These are phyloP conservation scores for Sicyos edulis DNA, from an alignment of 306 rosid species.

Conservation along the genomic window DNA sequence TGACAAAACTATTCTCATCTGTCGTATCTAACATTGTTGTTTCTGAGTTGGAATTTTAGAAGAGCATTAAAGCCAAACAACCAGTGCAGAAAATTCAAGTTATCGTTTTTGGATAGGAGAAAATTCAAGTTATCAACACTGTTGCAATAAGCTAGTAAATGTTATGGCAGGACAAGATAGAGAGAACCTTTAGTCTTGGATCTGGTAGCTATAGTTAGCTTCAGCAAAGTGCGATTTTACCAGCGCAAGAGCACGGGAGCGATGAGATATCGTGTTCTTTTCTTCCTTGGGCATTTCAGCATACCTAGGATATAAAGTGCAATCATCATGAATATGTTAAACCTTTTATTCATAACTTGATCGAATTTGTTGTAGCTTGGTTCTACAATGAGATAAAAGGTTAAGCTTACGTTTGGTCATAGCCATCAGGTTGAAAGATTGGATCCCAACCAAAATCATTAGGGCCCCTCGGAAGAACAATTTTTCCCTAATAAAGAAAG, in stretches of 20 bases:
- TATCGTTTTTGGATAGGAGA: no score
- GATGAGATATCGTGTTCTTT: constrained; percentile 89
- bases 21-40: not conserved
- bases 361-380: not conserved
- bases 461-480: constrained; percentile 84
- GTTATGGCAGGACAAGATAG: constrained; percentile 1
- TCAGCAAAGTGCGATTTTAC: constrained; percentile 89
- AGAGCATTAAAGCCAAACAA: not conserved
- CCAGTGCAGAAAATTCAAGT: not conserved
- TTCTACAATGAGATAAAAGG: not conserved
- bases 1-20: not conserved
- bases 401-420: constrained; percentile 55
- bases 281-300: constrained; percentile 95
- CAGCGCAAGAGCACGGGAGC: constrained; percentile 61
- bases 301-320: constrained; percentile 40
- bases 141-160: not conserved
- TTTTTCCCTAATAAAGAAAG: constrained; percentile 56
- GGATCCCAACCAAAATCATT: constrained; percentile 98
- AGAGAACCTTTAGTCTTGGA: constrained; percentile 24
- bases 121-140: not conserved
- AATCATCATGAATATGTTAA: constrained; percentile 8
- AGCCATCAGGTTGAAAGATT: constrained; percentile 82
- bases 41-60: not conserved
- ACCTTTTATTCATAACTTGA: not conserved
- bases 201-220: constrained; percentile 55